Percentiles rank a stretch among this genome's conserved stretches.
phyloP scores from a whole-genome alignment of 208 protist genomes.

The Leishmania lainsoni region DNA sequence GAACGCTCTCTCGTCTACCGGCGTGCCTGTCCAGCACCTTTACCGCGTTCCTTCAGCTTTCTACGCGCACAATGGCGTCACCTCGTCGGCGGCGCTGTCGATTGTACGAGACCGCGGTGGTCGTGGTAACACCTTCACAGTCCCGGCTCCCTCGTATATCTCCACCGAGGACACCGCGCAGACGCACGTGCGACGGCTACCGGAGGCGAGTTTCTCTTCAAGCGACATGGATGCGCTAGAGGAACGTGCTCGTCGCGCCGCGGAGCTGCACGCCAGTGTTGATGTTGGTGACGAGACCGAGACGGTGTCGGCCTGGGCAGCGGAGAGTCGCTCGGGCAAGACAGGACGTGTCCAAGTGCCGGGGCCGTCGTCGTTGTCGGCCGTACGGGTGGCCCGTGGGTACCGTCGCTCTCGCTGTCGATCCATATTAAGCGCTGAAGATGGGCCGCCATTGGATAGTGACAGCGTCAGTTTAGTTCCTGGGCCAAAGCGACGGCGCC shows the following conservation, averaged over 20 bases:
- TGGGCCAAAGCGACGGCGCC: constrained; percentile 14
- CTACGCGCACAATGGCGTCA: constrained; percentile 6
- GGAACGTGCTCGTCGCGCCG: constrained; percentile 24
- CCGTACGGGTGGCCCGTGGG: constrained; percentile 20
- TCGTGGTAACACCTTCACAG: neutral
- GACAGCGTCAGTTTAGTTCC: constrained; percentile 2
- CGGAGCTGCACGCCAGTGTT: constrained; percentile 21
- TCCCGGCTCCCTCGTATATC: neutral
- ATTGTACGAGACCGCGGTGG: neutral
- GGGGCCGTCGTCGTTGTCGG: neutral
- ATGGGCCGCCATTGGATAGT: neutral
- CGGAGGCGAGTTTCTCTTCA: neutral
- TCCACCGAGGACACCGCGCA: neutral
- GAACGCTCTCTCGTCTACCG: constrained; percentile 1
- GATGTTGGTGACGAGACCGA: neutral
- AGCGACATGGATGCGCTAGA: constrained; percentile 3
- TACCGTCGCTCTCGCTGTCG: neutral
- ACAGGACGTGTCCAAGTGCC: neutral
- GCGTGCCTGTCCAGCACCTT: constrained; percentile 17
- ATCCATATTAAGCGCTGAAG: neutral
- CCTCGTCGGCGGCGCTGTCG: neutral
- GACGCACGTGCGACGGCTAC: neutral
- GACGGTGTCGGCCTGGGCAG: neutral
- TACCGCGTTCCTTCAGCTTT: constrained; percentile 9
- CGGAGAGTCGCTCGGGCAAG: neutral